Conservation (phyloP, 2,329 filamentous ascomycete species). For the Blastomyces parvus region DNA sequence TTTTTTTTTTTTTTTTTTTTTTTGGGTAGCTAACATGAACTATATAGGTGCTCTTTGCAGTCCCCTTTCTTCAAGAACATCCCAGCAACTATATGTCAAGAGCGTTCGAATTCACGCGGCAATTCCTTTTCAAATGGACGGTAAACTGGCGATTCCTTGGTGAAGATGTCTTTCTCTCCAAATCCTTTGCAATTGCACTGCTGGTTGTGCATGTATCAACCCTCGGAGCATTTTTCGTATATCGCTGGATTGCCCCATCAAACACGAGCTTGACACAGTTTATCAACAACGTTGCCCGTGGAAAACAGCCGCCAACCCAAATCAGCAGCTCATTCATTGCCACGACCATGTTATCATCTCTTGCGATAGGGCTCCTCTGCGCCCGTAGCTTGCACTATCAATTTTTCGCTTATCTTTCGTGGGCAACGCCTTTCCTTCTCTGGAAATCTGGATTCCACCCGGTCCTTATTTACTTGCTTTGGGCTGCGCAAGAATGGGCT, state of each 20-base stretch:
- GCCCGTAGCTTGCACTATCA: constrained; percentile 88
- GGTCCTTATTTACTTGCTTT: constrained; percentile 56
- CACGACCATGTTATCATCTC: constrained; percentile 66
- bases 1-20: too few relatives aligned
- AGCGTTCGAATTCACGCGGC: constrained; percentile 82
- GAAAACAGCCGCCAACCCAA: constrained; percentile 46
- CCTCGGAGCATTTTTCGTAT: constrained; percentile 56
- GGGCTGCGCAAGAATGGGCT: constrained; percentile 76
- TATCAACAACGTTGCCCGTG: constrained; percentile 41
- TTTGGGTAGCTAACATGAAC: constrained; percentile 16
- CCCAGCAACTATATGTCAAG: constrained; percentile 62
- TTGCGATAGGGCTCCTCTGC: constrained; percentile 71
- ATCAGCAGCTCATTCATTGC: constrained; percentile 65
- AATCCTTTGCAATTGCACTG: constrained; percentile 57
- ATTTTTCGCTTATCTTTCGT: constrained; percentile 85
- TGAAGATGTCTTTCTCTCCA: constrained; percentile 67
- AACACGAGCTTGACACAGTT: constrained; percentile 50
- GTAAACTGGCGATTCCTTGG: constrained; percentile 98
- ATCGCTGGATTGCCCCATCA: constrained; percentile 63
- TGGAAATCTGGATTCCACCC: constrained; percentile 68
- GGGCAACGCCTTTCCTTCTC: constrained; percentile 77
- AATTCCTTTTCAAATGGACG: constrained; percentile 96
- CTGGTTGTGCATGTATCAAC: constrained; percentile 56
- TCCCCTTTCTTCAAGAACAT: constrained; percentile 59
- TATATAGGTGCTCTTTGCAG: constrained; percentile 43